Conservation (phyloP, 106 monocot genomes). For the Acorus gramineus region DNA sequence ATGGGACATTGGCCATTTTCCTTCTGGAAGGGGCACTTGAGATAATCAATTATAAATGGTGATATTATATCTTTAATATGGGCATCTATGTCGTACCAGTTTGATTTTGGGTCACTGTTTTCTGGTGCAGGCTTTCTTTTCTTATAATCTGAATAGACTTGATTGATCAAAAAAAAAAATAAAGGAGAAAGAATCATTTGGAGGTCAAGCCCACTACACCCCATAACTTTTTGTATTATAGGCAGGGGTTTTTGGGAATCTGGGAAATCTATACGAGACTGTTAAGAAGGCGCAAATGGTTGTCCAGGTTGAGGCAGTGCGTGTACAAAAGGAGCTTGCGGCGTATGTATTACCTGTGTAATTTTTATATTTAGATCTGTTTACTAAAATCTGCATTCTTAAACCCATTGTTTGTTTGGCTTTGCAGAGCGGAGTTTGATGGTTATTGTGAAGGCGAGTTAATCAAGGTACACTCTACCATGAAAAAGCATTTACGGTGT, state of each 20-base stretch:
- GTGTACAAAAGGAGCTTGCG: slow-evolving; percentile 94
- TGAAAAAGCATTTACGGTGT: too few species aligned
- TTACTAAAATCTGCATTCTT: too few species aligned
- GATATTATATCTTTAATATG: too few species aligned
- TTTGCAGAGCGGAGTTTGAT: slow-evolving; percentile 90
- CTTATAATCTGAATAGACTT: too few species aligned
- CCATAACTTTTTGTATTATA: slow-evolving; percentile 11
- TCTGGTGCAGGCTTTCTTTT: too few species aligned
- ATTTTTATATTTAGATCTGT: too few species aligned
- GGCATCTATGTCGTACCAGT: too few species aligned
- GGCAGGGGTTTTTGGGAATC: slow-evolving; percentile 80
- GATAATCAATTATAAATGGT: too few species aligned
- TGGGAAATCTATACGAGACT: slow-evolving; percentile 99
- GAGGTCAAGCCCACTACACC: background rate
- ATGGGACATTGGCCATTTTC: too few species aligned
- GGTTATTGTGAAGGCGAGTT: slow-evolving; percentile 98
- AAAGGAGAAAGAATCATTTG: background rate
- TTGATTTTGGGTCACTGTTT: too few species aligned
- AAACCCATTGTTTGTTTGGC: background rate
- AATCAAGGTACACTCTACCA: slow-evolving; percentile 60
- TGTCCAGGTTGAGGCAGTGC: slow-evolving; percentile 96
- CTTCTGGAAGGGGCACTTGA: too few species aligned
- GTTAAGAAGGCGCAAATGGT: slow-evolving; percentile 99
- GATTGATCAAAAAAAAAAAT: background rate
- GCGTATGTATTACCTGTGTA: slow-evolving; percentile 39